These are phyloP conservation scores for Eimeria tenella DNA, from an alignment of 169 alveolate species.

Conservation along the genomic window DNA sequence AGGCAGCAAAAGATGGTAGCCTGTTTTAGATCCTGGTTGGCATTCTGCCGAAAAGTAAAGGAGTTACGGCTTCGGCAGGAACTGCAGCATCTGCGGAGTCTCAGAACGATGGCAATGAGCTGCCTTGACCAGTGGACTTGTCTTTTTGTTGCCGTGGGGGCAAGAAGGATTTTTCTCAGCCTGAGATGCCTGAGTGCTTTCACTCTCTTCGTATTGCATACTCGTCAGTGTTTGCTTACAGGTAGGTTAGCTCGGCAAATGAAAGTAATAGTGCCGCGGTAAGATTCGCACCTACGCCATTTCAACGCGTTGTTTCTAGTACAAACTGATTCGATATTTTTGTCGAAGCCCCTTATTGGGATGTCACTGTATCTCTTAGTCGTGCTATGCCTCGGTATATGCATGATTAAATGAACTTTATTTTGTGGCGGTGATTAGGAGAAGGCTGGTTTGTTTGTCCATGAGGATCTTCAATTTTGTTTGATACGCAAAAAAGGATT, in stretches of 20 bases:
- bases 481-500: too few relatives aligned
- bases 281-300: too few relatives aligned
- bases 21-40: conserved; percentile 52
- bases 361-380: neutral
- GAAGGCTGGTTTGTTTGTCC: neutral
- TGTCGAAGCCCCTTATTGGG: neutral
- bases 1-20: conserved; percentile 45
- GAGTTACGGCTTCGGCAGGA: conserved; percentile 55
- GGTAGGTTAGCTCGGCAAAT: conserved; percentile 7
- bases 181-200: conserved; percentile 15
- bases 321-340: too few relatives aligned
- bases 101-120: conserved; percentile 31
- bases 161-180: conserved; percentile 19
- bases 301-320: too few relatives aligned
- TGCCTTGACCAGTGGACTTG: conserved; percentile 49
- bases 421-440: neutral
- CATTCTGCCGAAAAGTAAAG: conserved; percentile 36
- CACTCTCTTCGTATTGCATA: neutral
- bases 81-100: conserved; percentile 29
- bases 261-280: too few relatives aligned
- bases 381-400: neutral
- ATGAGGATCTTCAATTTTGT: too few relatives aligned
- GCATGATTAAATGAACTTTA: neutral
- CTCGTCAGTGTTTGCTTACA: neutral
- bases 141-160: conserved; percentile 49